These are phyloP conservation scores for Candolleomyces aberdarensis DNA, from an alignment of 768 basidiomycete genomes.

Conservation along the genomic window DNA sequence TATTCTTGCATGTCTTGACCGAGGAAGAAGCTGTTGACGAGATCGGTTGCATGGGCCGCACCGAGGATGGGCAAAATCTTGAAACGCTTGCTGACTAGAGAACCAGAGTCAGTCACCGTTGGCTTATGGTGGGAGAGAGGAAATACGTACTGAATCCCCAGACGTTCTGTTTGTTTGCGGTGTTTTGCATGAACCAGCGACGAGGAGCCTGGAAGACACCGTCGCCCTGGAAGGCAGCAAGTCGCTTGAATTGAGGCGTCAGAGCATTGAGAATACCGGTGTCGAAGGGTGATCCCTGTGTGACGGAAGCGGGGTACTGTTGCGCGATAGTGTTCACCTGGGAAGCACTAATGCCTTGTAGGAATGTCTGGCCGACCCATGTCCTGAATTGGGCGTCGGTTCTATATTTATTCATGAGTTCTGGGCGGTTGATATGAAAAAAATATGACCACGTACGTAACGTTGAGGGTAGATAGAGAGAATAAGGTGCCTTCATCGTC, in stretches of 20 bases:
- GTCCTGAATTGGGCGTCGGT: conserved; percentile 19
- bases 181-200: conserved; percentile 40
- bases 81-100: conserved; percentile 41
- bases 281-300: conserved; percentile 50
- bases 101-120: not conserved
- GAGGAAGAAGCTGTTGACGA: conserved; percentile 31
- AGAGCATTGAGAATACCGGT: conserved; percentile 42
- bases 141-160: conserved; percentile 39
- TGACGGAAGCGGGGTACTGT: conserved; percentile 37
- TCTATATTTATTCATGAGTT: conserved; percentile 10
- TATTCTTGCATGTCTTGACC: conserved; percentile 39
- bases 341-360: conserved; percentile 26
- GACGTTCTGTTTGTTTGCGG: conserved; percentile 30
- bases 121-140: too few species aligned
- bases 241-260: conserved; percentile 45
- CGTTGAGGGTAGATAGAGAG: conserved; percentile 44
- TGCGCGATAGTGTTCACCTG: conserved; percentile 26
- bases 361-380: conserved; percentile 24
- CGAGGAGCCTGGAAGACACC: conserved; percentile 48
- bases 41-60: conserved; percentile 41
- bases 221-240: conserved; percentile 51
- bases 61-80: conserved; percentile 42
- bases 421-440: not conserved
- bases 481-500: conserved; percentile 64
- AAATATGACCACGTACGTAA: conserved; percentile 35